A percentile compares a stretch with the other conserved stretches of the same genome.
Evolutionary conservation across 208 protist species (phyloP).

Genomic region (Phytomonas sp.): DNA sequence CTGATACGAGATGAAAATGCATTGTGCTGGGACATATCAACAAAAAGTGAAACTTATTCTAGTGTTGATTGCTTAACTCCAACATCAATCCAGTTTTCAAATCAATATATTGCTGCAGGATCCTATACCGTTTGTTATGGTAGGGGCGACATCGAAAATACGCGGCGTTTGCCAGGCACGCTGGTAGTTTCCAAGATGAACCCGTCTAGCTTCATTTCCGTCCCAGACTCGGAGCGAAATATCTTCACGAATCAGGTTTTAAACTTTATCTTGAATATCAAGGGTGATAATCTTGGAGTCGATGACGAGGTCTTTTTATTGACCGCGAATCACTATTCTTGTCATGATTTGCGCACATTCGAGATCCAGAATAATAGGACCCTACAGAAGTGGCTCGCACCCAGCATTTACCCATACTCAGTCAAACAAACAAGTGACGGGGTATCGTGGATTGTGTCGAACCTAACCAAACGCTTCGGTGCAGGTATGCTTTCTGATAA

Average conservation of each 20-base stretch:
- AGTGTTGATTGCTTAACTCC: conserved; percentile 55
- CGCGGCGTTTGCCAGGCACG: conserved; percentile 51
- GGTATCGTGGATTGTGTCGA: conserved; percentile 61
- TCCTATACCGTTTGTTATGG: conserved; percentile 81
- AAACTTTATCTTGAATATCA: conserved; percentile 50
- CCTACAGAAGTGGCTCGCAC: conserved; percentile 46
- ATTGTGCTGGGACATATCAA: conserved; percentile 49
- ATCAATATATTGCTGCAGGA: conserved; percentile 54
- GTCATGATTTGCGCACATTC: conserved; percentile 73
- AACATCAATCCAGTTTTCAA: conserved; percentile 50
- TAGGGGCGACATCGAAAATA: conserved; percentile 15
- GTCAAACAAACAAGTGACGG: conserved; percentile 34
- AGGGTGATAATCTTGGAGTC: conserved; percentile 39
- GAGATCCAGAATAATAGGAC: conserved; percentile 41
- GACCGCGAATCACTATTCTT: conserved; percentile 54
- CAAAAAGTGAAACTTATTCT: conserved; percentile 28
- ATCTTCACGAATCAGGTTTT: conserved; percentile 75
- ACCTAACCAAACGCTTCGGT: conserved; percentile 50
- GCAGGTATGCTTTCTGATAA: conserved; percentile 43
- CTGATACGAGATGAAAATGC: conserved; percentile 48
- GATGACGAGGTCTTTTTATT: conserved; percentile 66
- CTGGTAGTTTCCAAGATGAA: conserved; percentile 55
- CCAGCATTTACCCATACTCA: conserved; percentile 49
- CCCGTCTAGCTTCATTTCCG: conserved; percentile 40
- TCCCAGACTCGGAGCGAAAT: conserved; percentile 9